Evolutionary conservation across 371 early-diverging fungal species (phyloP).

Genomic region (Smittium culicis): DNA sequence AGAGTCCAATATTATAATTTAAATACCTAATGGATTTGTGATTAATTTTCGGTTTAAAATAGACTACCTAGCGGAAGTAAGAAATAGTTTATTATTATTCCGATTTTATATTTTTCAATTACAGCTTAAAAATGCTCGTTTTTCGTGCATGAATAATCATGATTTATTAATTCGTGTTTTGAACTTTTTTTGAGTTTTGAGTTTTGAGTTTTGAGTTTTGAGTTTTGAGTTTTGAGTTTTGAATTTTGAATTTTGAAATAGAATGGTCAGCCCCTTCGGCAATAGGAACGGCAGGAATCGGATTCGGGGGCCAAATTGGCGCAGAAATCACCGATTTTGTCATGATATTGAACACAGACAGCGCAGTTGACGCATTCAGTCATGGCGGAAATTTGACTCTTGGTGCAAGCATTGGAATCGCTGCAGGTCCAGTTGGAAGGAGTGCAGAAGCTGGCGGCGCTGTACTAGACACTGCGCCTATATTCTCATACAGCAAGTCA

Average conservation of each 20-base stretch:
- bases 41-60: too few relatives aligned
- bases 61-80: too few relatives aligned
- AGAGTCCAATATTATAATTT: too few relatives aligned
- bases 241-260: constrained; percentile 7
- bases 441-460: constrained; percentile 79
- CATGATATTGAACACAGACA: constrained; percentile 70
- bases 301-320: too few relatives aligned
- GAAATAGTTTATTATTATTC: too few relatives aligned
- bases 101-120: too few relatives aligned
- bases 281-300: constrained; percentile 65
- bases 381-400: constrained; percentile 80
- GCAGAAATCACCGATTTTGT: constrained; percentile 90
- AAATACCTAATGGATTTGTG: too few relatives aligned
- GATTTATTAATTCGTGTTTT: too few relatives aligned
- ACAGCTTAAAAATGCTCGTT: too few relatives aligned
- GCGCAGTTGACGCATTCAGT: constrained; percentile 83
- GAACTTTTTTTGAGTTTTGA: too few relatives aligned
- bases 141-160: too few relatives aligned
- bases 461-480: constrained; percentile 60
- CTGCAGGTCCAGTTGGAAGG: constrained; percentile 86
- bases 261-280: constrained; percentile 70
- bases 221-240: neutral
- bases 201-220: too few relatives aligned
- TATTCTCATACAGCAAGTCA: constrained; percentile 88
- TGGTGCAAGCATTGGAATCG: constrained; percentile 64